Conservation (phyloP, 257 asterid species). For the Linaria vulgaris region DNA sequence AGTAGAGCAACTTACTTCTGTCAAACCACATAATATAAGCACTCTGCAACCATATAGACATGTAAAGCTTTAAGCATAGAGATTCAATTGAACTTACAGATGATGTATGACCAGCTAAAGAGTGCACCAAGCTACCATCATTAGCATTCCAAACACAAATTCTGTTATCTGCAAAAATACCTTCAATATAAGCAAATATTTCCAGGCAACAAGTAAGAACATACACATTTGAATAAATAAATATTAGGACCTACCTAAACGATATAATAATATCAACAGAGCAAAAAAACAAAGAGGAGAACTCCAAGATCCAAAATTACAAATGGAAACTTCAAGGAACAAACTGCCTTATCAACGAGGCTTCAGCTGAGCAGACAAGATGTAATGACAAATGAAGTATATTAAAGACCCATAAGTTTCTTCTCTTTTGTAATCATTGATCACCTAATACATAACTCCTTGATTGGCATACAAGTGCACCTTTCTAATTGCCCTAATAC, state of each 20-base stretch:
- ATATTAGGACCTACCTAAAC: constrained; percentile 1
- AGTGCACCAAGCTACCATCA: constrained; percentile 96
- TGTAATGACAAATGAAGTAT: too few relatives aligned
- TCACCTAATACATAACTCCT: too few relatives aligned
- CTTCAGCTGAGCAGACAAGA: too few relatives aligned
- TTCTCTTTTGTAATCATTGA: too few relatives aligned
- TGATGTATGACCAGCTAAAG: constrained; percentile 81
- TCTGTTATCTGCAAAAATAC: constrained; percentile 74
- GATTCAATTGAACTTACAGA: constrained; percentile 61
- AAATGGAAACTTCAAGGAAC: constrained; percentile 9
- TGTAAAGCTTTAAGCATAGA: constrained; percentile 11
- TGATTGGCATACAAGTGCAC: too few relatives aligned
- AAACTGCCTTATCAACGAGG: background rate
- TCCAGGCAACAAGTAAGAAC: constrained; percentile 25
- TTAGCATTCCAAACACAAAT: constrained; percentile 97
- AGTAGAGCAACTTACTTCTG: constrained; percentile 7
- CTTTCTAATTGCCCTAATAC: too few relatives aligned
- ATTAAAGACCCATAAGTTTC: too few relatives aligned
- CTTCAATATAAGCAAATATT: constrained; percentile 16
- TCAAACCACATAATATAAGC: constrained; percentile 5
- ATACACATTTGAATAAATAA: constrained; percentile 24
- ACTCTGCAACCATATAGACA: constrained; percentile 8
- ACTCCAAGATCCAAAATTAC: constrained; percentile 11
- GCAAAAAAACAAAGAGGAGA: constrained; percentile 1
- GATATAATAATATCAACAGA: constrained; percentile 6